phyloP scores from a whole-genome alignment of 140 eudicot species.

The Oenanthe javanica region DNA sequence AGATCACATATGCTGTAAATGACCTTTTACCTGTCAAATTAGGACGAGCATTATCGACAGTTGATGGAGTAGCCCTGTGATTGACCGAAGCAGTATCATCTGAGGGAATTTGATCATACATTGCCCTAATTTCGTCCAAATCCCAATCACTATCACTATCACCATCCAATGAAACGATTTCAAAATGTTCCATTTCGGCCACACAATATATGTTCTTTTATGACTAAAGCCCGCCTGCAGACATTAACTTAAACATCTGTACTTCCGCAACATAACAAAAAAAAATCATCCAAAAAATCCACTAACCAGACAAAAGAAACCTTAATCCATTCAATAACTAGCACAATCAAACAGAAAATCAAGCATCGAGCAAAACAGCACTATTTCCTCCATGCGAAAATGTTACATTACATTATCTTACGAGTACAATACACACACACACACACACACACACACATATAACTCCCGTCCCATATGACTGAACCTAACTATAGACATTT shows the following conservation, averaged over 20 bases:
- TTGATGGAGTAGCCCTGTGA: too few relatives aligned
- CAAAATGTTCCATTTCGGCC: neutral
- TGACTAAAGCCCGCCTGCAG: neutral
- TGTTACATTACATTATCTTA: neutral
- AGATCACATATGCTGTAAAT: neutral
- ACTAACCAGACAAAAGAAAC: neutral
- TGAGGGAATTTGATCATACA: slow-evolving; percentile 13
- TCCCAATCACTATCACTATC: slow-evolving; percentile 34
- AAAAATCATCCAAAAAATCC: neutral
- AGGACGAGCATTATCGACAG: neutral
- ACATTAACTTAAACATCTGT: neutral
- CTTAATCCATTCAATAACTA: too few relatives aligned
- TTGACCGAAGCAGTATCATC: slow-evolving; percentile 27
- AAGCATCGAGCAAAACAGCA: neutral
- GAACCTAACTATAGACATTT: neutral
- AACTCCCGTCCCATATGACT: too few relatives aligned
- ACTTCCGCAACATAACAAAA: neutral
- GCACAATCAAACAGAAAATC: neutral
- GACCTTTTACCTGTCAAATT: neutral
- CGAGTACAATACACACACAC: too few relatives aligned
- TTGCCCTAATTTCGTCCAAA: slow-evolving; percentile 31
- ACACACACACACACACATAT: too few relatives aligned
- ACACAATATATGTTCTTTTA: neutral
- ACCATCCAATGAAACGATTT: slow-evolving; percentile 23
- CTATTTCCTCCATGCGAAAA: neutral